Evolutionary conservation across 2,329 filamentous ascomycete genomes (phyloP), one percentile per base, ranked within the genome.

Genomic region (Sclerotinia minor): DNA sequence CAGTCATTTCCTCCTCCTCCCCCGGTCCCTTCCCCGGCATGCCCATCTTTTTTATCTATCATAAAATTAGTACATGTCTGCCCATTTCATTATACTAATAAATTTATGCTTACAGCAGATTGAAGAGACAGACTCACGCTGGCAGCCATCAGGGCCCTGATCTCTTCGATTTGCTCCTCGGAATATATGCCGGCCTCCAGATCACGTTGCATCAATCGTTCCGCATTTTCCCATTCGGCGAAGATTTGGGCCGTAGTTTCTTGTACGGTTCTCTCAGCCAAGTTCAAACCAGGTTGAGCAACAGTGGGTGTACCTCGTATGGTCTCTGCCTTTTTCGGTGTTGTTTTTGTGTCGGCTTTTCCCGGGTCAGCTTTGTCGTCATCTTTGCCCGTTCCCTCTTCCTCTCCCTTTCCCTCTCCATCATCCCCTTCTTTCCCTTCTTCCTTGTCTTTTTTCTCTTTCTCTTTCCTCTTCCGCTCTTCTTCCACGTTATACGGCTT

Each of bases 271-370:
- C 21, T 50, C 45, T 61, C 59, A 61, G 59, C 29, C n/a, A 61
- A 38, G 8, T 21, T 26, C 3, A 45, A 45, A 7, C 59, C 59
- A 61, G 45, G 21, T 26, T 61, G 59, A 19, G 19, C 1, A 6
- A 61, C 45, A 50, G 45, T 61, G 45, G 59, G 29, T 11, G 45
- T 61, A 50, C 59, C 59, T 61, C 59, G 29, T 50, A 61, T 61
- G 3, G 59, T 50, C n/a, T 61, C 59, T 38, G 59, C 45, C 8
- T 38, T 61, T 19, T 26, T 26, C 4, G 45, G n/a, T 21, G 17
- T 1, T 11, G 44, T 1, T 13, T 17, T 41, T 38, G 11, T 17
- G 6, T n/a, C 9, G 5, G 7, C 1, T 8, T 45, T 17, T 45
- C 21, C 19, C n/a, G 54, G 26, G 5, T 9, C 26, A 5, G 41